Evolutionary conservation across 768 basidiomycete species (phyloP).

Genomic region (Boletus tomentosulus): DNA sequence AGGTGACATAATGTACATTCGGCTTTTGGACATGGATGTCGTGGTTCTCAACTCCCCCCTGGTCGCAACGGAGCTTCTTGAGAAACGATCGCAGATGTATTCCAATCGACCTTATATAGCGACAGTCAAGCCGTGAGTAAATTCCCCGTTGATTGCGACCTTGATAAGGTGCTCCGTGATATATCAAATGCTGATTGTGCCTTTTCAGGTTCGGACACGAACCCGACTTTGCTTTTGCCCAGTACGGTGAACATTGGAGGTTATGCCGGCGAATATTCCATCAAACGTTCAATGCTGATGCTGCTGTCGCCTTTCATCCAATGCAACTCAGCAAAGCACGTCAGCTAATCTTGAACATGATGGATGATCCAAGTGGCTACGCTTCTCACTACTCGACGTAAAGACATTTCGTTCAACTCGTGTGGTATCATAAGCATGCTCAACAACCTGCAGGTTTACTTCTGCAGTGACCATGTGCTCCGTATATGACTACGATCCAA

Average conservation of each 20-base stretch:
- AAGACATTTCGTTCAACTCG: background rate
- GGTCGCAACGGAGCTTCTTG: conserved; percentile 43
- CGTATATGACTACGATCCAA: conserved; percentile 20
- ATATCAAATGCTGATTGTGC: background rate
- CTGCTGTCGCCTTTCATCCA: conserved; percentile 3
- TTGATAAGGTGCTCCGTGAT: background rate
- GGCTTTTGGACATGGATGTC: conserved; percentile 41
- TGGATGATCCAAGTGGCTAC: conserved; percentile 5
- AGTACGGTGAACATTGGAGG: conserved; percentile 11
- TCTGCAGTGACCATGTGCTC: conserved; percentile 27
- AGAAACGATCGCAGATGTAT: conserved; percentile 43
- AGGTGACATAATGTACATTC: conserved; percentile 47
- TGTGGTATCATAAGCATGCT: background rate
- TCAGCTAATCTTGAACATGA: conserved; percentile 4
- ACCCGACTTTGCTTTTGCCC: conserved; percentile 5
- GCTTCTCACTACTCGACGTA: conserved; percentile 11
- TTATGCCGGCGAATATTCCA: conserved; percentile 17
- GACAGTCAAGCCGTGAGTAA: conserved; percentile 13
- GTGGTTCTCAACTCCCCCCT: conserved; percentile 44
- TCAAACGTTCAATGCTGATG: conserved; percentile 7
- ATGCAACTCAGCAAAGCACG: conserved; percentile 7
- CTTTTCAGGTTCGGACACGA: conserved; percentile 16
- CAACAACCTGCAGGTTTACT: conserved; percentile 22
- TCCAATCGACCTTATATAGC: conserved; percentile 44
- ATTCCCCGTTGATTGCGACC: background rate